These are phyloP conservation scores for Millerozyma miso DNA, from an alignment of 805 yeast genomes.

Conservation along the genomic window DNA sequence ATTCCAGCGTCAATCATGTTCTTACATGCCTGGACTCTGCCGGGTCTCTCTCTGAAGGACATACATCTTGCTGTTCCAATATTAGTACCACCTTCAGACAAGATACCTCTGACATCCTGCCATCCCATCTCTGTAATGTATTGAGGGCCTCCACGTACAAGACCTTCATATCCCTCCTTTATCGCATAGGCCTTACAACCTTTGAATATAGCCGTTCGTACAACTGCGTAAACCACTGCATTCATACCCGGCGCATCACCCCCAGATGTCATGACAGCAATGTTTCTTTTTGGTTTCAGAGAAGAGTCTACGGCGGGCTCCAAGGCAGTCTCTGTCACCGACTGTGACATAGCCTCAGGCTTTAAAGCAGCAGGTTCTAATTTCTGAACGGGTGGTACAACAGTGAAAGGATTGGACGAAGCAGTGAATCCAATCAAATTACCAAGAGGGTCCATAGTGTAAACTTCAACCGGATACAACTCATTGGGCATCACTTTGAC, in stretches of 20 bases:
- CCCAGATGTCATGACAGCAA: constrained; percentile 97
- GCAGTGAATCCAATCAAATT: constrained; percentile 76
- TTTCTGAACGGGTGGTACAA: constrained; percentile 40
- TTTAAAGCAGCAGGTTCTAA: constrained; percentile 16
- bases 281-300: constrained; percentile 43
- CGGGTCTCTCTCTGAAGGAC: constrained; percentile 80
- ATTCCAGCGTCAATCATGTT: constrained; percentile 84
- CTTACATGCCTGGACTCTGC: constrained; percentile 78
- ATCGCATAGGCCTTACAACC: constrained; percentile 91
- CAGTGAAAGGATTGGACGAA: constrained; percentile 50
- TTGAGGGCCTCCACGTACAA: constrained; percentile 77
- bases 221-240: constrained; percentile 92
- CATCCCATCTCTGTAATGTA: constrained; percentile 75
- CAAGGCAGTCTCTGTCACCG: constrained; percentile 12
- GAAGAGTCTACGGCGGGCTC: neutral
- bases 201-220: constrained; percentile 80
- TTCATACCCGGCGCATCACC: constrained; percentile 99
- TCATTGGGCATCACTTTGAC: constrained; percentile 68
- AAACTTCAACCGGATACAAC: constrained; percentile 69
- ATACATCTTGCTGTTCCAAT: constrained; percentile 95
- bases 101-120: constrained; percentile 94
- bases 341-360: constrained; percentile 9
- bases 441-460: constrained; percentile 81
- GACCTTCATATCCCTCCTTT: constrained; percentile 92
- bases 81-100: constrained; percentile 88